Evolutionary conservation across 2,329 filamentous ascomycete species (phyloP).

Genomic region (Microdochium nivale): DNA sequence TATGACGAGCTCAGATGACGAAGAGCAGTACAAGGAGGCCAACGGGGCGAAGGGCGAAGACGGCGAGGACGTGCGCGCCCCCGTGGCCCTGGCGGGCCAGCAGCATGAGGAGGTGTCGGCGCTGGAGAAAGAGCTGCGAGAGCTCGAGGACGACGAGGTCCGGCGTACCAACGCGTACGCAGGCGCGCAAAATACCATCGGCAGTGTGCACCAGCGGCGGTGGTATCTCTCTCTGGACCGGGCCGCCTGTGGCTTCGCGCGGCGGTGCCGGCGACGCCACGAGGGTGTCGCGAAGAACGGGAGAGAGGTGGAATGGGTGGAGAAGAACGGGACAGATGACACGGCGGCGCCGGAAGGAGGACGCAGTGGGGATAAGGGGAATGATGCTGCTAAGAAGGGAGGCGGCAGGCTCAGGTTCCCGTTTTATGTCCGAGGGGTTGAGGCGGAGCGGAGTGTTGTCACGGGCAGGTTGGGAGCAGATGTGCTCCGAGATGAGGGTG

Average conservation of each 20-base stretch:
- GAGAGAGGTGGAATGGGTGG: neutral
- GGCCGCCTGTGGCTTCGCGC: constrained; percentile 44
- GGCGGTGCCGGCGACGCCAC: constrained; percentile 16
- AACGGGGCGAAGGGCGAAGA: too few species aligned
- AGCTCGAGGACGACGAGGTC: constrained; percentile 39
- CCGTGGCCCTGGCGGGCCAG: constrained; percentile 7
- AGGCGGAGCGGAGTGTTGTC: constrained; percentile 56
- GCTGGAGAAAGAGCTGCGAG: constrained; percentile 1
- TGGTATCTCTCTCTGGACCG: constrained; percentile 61
- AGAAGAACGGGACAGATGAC: constrained; percentile 3
- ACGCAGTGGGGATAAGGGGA: neutral
- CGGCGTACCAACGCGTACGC: constrained; percentile 56
- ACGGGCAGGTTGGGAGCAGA: constrained; percentile 53
- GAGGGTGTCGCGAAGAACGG: constrained; percentile 3
- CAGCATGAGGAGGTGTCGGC: constrained; percentile 4
- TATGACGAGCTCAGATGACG: constrained; percentile 9
- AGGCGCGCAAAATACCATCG: constrained; percentile 56
- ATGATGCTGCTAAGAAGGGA: neutral
- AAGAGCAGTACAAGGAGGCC: constrained; percentile 7
- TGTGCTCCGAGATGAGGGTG: constrained; percentile 52
- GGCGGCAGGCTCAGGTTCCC: constrained; percentile 34
- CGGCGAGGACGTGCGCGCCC: constrained; percentile 11
- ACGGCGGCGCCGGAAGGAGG: constrained; percentile 5
- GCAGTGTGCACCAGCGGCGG: constrained; percentile 56
- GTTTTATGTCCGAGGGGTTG: constrained; percentile 53